These are phyloP conservation scores for Paxillus involutus DNA, from an alignment of 768 basidiomycete species.

Conservation along the genomic window DNA sequence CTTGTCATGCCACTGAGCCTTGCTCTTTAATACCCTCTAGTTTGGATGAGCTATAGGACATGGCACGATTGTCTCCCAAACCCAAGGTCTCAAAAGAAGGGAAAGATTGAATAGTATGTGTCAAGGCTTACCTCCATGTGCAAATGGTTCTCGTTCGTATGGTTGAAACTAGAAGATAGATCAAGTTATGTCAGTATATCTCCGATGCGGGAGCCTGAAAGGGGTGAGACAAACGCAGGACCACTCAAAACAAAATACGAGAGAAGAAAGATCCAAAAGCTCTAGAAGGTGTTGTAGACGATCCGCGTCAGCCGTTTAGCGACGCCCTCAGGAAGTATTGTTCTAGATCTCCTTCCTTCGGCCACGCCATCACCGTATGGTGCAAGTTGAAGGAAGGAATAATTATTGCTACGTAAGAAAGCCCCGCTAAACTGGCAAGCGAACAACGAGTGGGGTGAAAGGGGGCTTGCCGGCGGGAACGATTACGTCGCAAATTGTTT, in stretches of 20 bases:
- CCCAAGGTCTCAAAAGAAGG: background rate
- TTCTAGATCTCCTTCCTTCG: too few species aligned
- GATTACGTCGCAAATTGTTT: background rate
- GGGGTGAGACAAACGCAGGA: background rate
- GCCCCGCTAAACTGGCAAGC: background rate
- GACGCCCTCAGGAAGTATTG: too few species aligned
- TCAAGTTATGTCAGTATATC: constrained; percentile 13
- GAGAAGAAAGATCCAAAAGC: too few species aligned
- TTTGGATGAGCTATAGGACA: background rate
- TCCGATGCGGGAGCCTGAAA: background rate
- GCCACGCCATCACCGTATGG: too few species aligned
- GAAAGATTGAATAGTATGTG: constrained; percentile 14
- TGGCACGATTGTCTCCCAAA: background rate
- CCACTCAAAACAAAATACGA: background rate
- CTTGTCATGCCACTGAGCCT: too few species aligned
- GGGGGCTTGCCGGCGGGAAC: background rate
- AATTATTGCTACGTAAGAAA: too few species aligned
- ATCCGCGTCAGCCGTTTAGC: too few species aligned
- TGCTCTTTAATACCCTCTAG: too few species aligned
- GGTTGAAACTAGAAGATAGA: constrained; percentile 61
- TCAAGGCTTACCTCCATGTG: constrained; percentile 62
- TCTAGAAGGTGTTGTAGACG: too few species aligned
- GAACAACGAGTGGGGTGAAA: background rate
- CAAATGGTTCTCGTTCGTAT: constrained; percentile 63
- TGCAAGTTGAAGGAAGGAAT: too few species aligned